Evolutionary conservation across 768 basidiomycete species (phyloP), one percentile per base, ranked within the genome.

Genomic region (Rubroboletus satanas): DNA sequence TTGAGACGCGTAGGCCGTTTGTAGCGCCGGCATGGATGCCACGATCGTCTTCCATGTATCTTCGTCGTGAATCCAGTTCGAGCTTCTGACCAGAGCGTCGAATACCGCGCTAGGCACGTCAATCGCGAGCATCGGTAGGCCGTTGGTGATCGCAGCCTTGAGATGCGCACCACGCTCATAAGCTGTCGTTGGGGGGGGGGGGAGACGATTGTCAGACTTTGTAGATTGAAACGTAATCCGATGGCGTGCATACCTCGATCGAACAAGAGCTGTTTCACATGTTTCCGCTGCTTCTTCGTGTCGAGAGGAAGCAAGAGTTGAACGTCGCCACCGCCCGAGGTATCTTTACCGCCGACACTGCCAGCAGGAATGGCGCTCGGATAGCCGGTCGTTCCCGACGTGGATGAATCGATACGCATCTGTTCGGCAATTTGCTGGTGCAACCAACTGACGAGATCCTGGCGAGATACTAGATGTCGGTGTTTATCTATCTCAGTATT

Each of bases 351-450:
- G 2, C 76, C 63, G 2, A 73, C 51, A 11, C 64, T 59, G 4
- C 64, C 58, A 3, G 57, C 42, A 43, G 73, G 70, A 26, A 74
- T 56, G 15, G 62, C 58, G 17, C 83, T 82, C 0, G 77, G 69
- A 9, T 78, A 68, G 3, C 69, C 66, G 0, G 76, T 71, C 8
- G 80, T 83, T 3, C 85, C 87, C 11, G 84, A 82, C 0, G 85
- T 85, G 8, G 81, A 73, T 1, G 80, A 70, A 60, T 93, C 91
- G 26, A 84, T 76, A 2, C 85, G 84, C 64, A 85, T 87, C 71
- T 93, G 90, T 59, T 93, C 90, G 0, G 84, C 75, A 17, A 93
- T 87, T 58, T 89, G 83, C 15, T 86, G 81, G 43, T 87, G 87
- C 18, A 93, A 74, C 83, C 84, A 91, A 14, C 78, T 70, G 3